Evolutionary conservation across 179 eudicot species (phyloP), one percentile per base, ranked within the genome.

Genomic region (Pouteria campechiana): DNA sequence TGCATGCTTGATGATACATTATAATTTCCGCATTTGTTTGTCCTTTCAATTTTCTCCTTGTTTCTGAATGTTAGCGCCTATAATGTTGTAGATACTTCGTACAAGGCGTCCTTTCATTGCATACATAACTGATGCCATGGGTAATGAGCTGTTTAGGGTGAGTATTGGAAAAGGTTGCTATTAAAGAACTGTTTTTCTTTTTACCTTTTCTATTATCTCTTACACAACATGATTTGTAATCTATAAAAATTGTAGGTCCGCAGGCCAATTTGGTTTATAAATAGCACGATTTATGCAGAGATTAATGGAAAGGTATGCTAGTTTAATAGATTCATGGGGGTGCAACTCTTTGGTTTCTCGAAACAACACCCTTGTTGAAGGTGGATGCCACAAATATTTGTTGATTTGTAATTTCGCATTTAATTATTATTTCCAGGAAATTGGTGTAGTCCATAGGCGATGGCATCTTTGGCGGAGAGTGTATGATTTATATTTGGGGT

Each of bases 381-480:
- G 44, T 14, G 7, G 17, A 24, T 6, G 18, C 18, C 7, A 37
- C 22, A 42, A 17, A 25, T 4, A 20, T 16, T 42, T 37, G 8
- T 30, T 29, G 44, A 36, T 41, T 12, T 40, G 15, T 9, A 9
- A 14, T 36, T 25, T 32, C 25, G 28, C 30, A 37, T 31, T 44
- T 11, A 51, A 20, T 41, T 5, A 48, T 60, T 31, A 14, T 48
- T 48, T 37, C 25, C 75, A 90, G 98, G 94, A 79, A 63, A 52
- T 90, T 63, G 98, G 98, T 43, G 98, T 90, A 52, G 98, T 90
- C 54, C 98, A 90, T 60, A 74, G 73, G 64, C 68, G 98, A 67
- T 90, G 98, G 98, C 98, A 90, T 90, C 76, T 90, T 4, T 86
- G 98, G 96, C 81, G 68, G 79, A 82, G 98, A 75, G 70, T 74